phyloP scores from a whole-genome alignment of 257 asterid genomes.

The Rauvolfia tetraphylla region DNA sequence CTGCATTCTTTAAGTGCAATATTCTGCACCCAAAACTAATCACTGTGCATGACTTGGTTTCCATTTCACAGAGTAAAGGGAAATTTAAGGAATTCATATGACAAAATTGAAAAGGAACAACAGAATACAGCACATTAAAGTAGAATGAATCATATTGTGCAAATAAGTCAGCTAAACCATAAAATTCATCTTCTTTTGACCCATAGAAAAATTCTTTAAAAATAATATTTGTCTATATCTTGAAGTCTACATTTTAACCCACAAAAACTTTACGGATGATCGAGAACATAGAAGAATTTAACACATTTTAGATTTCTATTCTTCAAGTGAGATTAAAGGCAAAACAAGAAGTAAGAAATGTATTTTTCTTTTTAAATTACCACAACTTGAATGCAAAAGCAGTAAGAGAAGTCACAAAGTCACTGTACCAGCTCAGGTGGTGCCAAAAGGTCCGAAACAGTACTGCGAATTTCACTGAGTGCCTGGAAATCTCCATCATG shows the following conservation, averaged over 20 bases:
- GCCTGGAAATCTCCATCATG: constrained; percentile 54
- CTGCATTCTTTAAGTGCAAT: no score
- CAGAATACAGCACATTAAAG: background rate
- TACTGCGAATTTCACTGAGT: constrained; percentile 73
- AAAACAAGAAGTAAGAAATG: constrained; percentile 2
- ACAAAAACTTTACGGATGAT: background rate
- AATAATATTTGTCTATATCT: background rate
- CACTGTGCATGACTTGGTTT: background rate
- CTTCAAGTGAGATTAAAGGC: background rate
- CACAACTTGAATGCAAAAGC: constrained; percentile 5
- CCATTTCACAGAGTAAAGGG: background rate
- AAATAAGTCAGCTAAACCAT: background rate
- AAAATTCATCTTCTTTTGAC: background rate
- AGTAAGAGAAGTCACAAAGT: constrained; percentile 14
- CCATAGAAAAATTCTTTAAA: background rate
- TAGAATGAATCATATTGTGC: background rate
- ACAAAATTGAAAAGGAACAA: background rate
- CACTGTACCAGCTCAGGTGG: constrained; percentile 75
- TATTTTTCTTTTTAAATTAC: constrained; percentile 1
- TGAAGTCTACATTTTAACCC: background rate
- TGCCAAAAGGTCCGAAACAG: constrained; percentile 77
- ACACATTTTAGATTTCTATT: background rate
- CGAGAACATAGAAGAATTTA: background rate
- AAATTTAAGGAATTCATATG: no score
- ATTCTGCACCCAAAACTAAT: no score